Percentiles rank a stretch among this genome's conserved stretches.
These are phyloP conservation scores for Lojkania enalia DNA, from an alignment of 2,329 filamentous ascomycete species.

Conservation along the genomic window DNA sequence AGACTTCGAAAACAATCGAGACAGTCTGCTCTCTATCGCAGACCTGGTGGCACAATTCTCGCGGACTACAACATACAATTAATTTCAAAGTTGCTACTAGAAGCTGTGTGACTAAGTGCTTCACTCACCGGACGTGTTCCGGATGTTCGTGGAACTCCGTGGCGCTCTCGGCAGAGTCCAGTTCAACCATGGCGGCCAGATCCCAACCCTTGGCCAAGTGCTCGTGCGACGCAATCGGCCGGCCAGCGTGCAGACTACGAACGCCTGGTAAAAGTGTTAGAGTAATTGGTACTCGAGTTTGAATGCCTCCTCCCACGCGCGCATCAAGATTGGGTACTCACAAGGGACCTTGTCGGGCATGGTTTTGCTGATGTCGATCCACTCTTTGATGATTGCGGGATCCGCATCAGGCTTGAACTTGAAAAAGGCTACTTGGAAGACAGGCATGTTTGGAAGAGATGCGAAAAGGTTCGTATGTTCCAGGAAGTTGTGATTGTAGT, in stretches of 20 bases:
- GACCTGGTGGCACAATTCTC: background rate
- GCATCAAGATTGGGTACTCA: constrained; percentile 8
- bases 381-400: constrained; percentile 8
- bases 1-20: background rate
- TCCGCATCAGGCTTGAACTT: constrained; percentile 10
- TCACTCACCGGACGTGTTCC: background rate
- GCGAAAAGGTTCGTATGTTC: background rate
- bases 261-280: constrained; percentile 2
- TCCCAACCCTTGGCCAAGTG: background rate
- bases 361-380: constrained; percentile 6
- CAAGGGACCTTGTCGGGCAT: constrained; percentile 9
- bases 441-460: constrained; percentile 8
- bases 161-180: background rate
- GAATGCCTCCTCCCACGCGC: constrained; percentile 5
- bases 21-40: background rate
- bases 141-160: background rate
- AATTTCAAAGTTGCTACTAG: background rate
- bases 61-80: background rate
- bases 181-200: background rate
- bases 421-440: constrained; percentile 9
- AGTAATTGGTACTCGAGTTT: background rate
- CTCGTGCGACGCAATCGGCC: background rate
- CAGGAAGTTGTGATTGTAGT: constrained; percentile 4
- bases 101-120: no score
- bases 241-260: constrained; percentile 1